Evolutionary conservation across 352 stramenopile species (phyloP).

Genomic region (Phytopythium ostracodes): DNA sequence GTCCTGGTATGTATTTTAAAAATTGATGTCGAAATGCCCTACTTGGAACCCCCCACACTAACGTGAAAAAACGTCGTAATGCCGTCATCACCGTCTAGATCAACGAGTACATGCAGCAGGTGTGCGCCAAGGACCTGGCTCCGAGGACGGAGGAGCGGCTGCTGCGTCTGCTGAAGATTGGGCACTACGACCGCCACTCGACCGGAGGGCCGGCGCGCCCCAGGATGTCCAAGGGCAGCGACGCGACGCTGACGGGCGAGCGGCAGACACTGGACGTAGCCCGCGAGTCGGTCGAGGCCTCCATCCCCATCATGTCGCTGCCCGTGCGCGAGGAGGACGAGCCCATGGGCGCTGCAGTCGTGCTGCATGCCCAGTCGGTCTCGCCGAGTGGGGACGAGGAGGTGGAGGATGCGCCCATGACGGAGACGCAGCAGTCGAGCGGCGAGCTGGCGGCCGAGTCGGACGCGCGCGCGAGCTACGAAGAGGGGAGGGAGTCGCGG

Average conservation of each 20-base stretch:
- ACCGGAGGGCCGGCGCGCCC: slow-evolving; percentile 20
- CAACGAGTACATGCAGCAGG: slow-evolving; percentile 69
- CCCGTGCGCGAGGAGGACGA: neutral
- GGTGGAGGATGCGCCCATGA: slow-evolving; percentile 1
- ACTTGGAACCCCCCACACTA: neutral
- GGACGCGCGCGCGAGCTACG: neutral
- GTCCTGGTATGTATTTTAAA: slow-evolving; percentile 51
- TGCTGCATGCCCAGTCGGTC: neutral
- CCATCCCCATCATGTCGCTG: neutral
- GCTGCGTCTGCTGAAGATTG: slow-evolving; percentile 35
- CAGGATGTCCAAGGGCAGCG: slow-evolving; percentile 6
- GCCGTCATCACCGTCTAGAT: slow-evolving; percentile 23
- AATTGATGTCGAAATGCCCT: no score
- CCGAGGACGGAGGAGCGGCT: slow-evolving; percentile 37
- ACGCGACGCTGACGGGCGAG: slow-evolving; percentile 10
- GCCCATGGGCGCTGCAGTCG: neutral
- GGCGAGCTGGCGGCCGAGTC: slow-evolving; percentile 6
- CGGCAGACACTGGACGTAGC: slow-evolving; percentile 16
- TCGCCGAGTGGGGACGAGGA: neutral
- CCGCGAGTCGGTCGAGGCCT: slow-evolving; percentile 11
- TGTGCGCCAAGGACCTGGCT: slow-evolving; percentile 39
- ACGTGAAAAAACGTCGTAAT: neutral
- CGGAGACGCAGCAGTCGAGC: slow-evolving; percentile 5
- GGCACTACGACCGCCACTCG: slow-evolving; percentile 37
- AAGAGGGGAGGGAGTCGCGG: neutral